Base-by-base conservation (phyloP, 805 yeast genomes). In the Torulaspora maleeae region DNA sequence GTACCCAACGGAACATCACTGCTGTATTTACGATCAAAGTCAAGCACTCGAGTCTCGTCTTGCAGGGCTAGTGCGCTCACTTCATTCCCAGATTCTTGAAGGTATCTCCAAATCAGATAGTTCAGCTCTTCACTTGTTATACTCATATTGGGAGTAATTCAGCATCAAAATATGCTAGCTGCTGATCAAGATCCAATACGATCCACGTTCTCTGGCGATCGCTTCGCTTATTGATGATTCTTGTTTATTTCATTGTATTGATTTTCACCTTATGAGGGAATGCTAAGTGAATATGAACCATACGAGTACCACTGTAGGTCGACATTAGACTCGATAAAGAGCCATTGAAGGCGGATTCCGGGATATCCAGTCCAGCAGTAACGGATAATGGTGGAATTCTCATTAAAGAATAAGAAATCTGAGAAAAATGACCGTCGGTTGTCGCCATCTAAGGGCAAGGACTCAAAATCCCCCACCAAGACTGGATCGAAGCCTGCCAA, bases 101-200 rank as follows among this genome's bases (percentile, higher is more conserved):
- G 73, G 60, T 91, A 93, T 50, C 97, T 70, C 96, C 96, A 93
- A 43, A 91, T 78, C 55, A 93, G 75, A 61, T 91, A 91, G 70
- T 91, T 93, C 44, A 91, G 76, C 66, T 89, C 95, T 46, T 77
- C 80, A 45, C 93, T 83, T 4, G 93, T 78, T 39, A 91, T 69
- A 20, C 95, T 83, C 96, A 88, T 87, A 11, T 9, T 19, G 29
- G 8, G 4, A 8, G 28, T 16, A 25, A 19, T 19, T 20, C 35
- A 28, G 19, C 28, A 32, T 25, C 29, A 19, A 37, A 5, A 9
- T 15, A 16, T 15, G 27, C 9, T 12, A 25, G n/a, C 39, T 13
- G 20, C 22, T 4, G 13, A 24, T 12, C 17, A 22, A n/a, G 27
- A 9, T 13, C 13, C 16, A 27, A 20, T n/a, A 8, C 20, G 5